A percentile compares a stretch with the other conserved stretches of the same genome.
Evolutionary conservation across 805 yeast species (phyloP).

Genomic region (Candida arabinofermentans): DNA sequence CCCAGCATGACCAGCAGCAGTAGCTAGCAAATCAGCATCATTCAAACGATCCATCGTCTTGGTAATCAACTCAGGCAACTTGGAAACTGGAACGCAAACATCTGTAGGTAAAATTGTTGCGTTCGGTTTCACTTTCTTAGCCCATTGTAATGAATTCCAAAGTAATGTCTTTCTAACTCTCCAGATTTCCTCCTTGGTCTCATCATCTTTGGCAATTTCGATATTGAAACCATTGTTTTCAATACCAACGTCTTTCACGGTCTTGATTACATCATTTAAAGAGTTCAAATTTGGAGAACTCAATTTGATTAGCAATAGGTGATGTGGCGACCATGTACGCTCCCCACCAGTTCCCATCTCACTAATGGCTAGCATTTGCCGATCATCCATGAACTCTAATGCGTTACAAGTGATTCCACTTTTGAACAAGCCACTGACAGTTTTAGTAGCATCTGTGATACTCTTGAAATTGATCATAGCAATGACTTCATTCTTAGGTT

Average conservation of each 20-base stretch:
- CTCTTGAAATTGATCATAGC: slow-evolving; percentile 65
- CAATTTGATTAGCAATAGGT: slow-evolving; percentile 53
- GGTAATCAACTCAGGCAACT: slow-evolving; percentile 56
- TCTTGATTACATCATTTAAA: slow-evolving; percentile 39
- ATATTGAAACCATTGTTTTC: slow-evolving; percentile 51
- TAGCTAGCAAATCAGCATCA: slow-evolving; percentile 46
- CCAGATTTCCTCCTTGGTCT: slow-evolving; percentile 67
- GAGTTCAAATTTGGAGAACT: slow-evolving; percentile 42
- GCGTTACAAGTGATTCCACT: slow-evolving; percentile 69
- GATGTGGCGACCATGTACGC: slow-evolving; percentile 29
- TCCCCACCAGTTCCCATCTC: slow-evolving; percentile 37
- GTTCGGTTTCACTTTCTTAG: slow-evolving; percentile 40
- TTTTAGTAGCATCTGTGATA: slow-evolving; percentile 65
- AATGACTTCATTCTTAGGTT: slow-evolving; percentile 62
- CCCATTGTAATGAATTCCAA: slow-evolving; percentile 67
- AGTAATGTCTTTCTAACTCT: slow-evolving; percentile 69
- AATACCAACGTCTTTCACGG: slow-evolving; percentile 48
- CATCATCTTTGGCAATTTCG: slow-evolving; percentile 57
- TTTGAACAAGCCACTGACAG: slow-evolving; percentile 59
- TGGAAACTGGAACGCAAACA: slow-evolving; percentile 77
- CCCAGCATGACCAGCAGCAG: slow-evolving; percentile 78
- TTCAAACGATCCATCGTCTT: slow-evolving; percentile 59
- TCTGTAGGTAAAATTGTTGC: slow-evolving; percentile 69
- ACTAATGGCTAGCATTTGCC: slow-evolving; percentile 66
- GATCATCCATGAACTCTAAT: slow-evolving; percentile 68